A percentile compares a stretch with the other conserved stretches of the same genome.
Evolutionary conservation across 2,329 filamentous ascomycete genomes (phyloP).

Genomic region (Zymoseptoria passerinii): DNA sequence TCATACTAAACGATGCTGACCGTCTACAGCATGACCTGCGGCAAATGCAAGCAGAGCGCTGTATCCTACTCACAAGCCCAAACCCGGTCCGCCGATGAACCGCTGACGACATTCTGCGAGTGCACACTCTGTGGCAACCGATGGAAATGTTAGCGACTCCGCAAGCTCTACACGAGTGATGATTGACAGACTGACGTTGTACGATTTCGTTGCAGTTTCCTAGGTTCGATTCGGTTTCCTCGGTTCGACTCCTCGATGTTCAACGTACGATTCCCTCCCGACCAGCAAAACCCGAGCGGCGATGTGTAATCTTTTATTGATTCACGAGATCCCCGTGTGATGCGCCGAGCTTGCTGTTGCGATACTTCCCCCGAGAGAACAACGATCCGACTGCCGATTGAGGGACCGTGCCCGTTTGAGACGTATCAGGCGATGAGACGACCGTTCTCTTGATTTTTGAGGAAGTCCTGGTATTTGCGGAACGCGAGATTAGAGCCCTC

Average conservation of each 20-base stretch:
- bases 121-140: constrained; percentile 45
- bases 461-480: not conserved
- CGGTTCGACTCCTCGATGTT: not conserved
- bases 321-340: not conserved
- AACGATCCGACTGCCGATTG: not conserved
- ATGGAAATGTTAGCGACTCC: constrained; percentile 37
- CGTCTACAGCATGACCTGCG: constrained; percentile 66
- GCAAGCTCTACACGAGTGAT: not conserved
- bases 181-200: not conserved
- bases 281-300: not conserved
- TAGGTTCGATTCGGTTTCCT: not conserved
- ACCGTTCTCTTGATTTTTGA: not conserved
- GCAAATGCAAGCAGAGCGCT: constrained; percentile 86
- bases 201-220: not conserved
- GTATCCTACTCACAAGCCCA: constrained; percentile 96
- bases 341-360: not conserved
- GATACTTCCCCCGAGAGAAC: not conserved
- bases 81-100: constrained; percentile 91
- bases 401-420: not conserved
- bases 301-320: not conserved
- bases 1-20: constrained; percentile 15
- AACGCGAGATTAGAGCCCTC: not conserved
- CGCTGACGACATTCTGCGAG: constrained; percentile 53
- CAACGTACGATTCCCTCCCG: not conserved
- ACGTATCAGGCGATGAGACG: not conserved